A percentile compares a stretch with the other conserved stretches of the same genome.
Conservation (phyloP, 2,329 filamentous ascomycete genomes). For the Chaetomium sp. region DNA sequence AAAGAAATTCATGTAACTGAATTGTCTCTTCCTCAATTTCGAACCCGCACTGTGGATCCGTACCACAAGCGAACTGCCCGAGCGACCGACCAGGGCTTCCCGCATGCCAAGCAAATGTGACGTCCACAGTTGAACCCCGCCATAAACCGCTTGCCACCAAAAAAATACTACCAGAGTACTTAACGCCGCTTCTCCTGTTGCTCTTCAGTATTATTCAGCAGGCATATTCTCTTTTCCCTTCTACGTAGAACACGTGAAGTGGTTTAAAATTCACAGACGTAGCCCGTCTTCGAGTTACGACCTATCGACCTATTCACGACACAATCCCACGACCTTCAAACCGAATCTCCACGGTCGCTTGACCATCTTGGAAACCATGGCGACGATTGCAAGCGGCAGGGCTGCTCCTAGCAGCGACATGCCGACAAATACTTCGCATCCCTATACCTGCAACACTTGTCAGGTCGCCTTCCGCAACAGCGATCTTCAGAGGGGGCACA, state of each 20-base stretch:
- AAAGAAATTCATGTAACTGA: neutral
- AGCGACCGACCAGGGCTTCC: slow-evolving; percentile 21
- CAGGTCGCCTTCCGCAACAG: slow-evolving; percentile 94
- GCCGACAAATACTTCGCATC: slow-evolving; percentile 61
- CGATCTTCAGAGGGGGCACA: slow-evolving; percentile 90
- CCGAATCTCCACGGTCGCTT: neutral
- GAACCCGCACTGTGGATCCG: neutral
- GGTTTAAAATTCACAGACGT: neutral
- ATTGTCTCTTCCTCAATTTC: neutral
- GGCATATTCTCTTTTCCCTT: slow-evolving; percentile 7
- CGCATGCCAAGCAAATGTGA: slow-evolving; percentile 30
- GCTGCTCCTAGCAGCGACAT: slow-evolving; percentile 35
- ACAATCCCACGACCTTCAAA: neutral
- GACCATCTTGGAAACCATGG: slow-evolving; percentile 45
- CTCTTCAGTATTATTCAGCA: slow-evolving; percentile 24
- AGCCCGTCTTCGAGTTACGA: neutral
- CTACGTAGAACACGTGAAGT: neutral
- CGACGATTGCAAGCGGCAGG: slow-evolving; percentile 49
- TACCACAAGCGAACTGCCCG: neutral
- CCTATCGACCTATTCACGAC: neutral
- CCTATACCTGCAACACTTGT: slow-evolving; percentile 98
- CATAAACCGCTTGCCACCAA: slow-evolving; percentile 31
- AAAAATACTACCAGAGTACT: slow-evolving; percentile 24
- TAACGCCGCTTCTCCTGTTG: neutral
- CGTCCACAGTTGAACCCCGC: slow-evolving; percentile 31